Evolutionary conservation across 495 filamentous ascomycete genomes (phyloP), one percentile per base, ranked within the genome.

Genomic region (Penicillium soppii): DNA sequence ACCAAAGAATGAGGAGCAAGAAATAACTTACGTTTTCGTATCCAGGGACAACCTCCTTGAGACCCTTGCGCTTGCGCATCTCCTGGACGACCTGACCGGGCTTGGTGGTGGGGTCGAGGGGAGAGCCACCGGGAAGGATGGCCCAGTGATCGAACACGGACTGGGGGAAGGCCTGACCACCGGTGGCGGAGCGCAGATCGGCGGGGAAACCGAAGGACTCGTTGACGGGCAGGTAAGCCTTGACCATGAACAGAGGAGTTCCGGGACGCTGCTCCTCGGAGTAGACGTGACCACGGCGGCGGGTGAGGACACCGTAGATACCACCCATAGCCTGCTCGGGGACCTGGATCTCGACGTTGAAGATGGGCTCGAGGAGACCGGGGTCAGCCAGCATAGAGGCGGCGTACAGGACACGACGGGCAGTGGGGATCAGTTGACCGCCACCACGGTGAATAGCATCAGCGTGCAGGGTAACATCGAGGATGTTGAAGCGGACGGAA

Each of bases 121-220:
- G 87, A 54, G 89, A 94, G 62, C 94, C 94, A 84, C 94, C 94
- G 57, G 92, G 89, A 45, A 97, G 83, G 60, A 94, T 76, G 74
- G 92, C 84, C 90, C 91, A 99, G 79, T 99, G 94, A 72, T 97
- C 92, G 82, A 99, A 97, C 64, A 99, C 91, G 53, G 82, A 86
- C 80, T 97, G 92, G 62, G 94, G 94, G 91, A 99, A 99, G 56
- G 94, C 94, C 81, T 97, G 94, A 63, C 94, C 94, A 73, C 87
- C 89, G 56, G 94, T 99, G 70, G 82, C 82, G 59, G 84, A 83
- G 68, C 94, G 92, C 63, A 99, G 91, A 82, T 97, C 94, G 72
- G 82, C 88, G 70, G 91, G 94, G 88, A 98, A 98, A 77, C 94
- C 95, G 85, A 99, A 99, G 10, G 94, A 99, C 84, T 99, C 94